Percentiles rank a stretch among this genome's conserved stretches.
Evolutionary conservation across 2,329 filamentous ascomycete species (phyloP).

Genomic region (Catunica adiposa): DNA sequence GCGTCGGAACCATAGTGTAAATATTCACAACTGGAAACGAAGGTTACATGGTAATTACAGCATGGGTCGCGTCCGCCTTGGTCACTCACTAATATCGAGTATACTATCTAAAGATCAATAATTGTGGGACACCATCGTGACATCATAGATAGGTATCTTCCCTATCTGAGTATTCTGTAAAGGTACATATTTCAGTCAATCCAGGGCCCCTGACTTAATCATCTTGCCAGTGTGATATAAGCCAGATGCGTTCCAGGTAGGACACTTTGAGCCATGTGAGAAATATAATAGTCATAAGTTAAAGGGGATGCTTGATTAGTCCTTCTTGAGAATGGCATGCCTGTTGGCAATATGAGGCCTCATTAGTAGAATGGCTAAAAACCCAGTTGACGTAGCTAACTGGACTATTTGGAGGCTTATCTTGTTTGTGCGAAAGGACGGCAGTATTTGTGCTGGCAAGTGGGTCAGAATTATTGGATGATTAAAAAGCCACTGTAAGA

Average conservation of each 20-base stretch:
- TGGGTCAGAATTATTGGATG: neutral
- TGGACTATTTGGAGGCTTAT: neutral
- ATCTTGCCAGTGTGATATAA: too few species aligned
- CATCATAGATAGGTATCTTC: neutral
- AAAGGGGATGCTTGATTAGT: neutral
- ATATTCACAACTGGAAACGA: neutral
- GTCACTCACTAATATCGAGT: neutral
- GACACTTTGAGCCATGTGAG: neutral
- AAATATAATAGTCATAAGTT: neutral
- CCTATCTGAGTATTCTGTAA: neutral
- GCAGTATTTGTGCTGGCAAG: neutral
- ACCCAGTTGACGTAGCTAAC: neutral
- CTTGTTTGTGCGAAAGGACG: too few species aligned
- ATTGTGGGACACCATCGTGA: too few species aligned
- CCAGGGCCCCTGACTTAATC: too few species aligned
- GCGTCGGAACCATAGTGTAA: neutral
- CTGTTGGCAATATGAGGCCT: conserved; percentile 2
- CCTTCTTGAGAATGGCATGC: neutral
- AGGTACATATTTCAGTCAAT: too few species aligned
- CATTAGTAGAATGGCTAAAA: neutral
- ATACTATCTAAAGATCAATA: too few species aligned
- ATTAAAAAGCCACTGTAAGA: neutral
- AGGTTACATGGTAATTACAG: neutral
- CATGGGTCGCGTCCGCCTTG: neutral
- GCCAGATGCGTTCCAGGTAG: too few species aligned